Conservation (phyloP, 257 asterid genomes). For the Plantago elongata region DNA sequence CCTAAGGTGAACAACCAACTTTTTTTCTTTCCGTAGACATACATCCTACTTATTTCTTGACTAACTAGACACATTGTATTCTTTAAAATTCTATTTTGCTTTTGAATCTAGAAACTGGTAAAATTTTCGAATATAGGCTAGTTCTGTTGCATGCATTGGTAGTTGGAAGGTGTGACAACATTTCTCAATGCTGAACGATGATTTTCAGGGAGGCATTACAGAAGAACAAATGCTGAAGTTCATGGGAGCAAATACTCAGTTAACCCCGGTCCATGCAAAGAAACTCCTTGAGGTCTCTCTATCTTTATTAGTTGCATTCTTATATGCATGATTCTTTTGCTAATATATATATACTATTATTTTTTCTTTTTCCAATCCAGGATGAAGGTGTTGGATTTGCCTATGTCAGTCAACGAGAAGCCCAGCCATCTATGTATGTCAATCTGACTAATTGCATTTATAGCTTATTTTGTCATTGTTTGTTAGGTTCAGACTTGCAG, state of each 20-base stretch:
- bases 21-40: too few species aligned
- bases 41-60: too few species aligned
- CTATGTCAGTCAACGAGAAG: conserved; percentile 88
- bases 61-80: too few species aligned
- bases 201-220: conserved; percentile 85
- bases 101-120: not conserved
- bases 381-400: conserved; percentile 93
- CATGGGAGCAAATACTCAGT: conserved; percentile 84
- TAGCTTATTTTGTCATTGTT: not conserved
- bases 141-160: conserved; percentile 12
- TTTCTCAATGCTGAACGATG: conserved; percentile 12
- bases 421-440: conserved; percentile 86
- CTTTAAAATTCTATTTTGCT: conserved; percentile 1
- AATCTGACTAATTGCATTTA: conserved; percentile 22
- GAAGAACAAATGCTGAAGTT: conserved; percentile 96
- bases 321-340: not conserved
- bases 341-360: not conserved
- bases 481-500: not conserved
- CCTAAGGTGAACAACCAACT: conserved; percentile 56
- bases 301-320: conserved; percentile 10
- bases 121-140: not conserved
- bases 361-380: conserved; percentile 50
- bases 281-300: conserved; percentile 70
- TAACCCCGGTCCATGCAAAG: conserved; percentile 71
- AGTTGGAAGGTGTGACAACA: not conserved